A percentile compares a stretch with the other conserved stretches of the same genome.
These are phyloP conservation scores for Thelephora terrestris DNA, from an alignment of 1,284 basidiomycete species.

Conservation along the genomic window DNA sequence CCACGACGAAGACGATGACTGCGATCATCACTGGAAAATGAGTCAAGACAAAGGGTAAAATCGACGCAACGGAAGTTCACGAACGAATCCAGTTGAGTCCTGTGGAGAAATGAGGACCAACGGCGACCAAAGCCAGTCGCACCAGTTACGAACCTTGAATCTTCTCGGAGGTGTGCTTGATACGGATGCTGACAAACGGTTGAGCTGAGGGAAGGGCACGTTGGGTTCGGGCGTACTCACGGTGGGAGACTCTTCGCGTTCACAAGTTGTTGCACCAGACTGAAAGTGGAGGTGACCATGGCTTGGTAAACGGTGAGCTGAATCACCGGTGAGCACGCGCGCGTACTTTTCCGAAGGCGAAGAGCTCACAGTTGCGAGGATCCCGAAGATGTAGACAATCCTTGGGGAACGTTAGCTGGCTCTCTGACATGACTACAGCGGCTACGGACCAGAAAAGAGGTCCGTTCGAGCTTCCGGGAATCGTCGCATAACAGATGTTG, in stretches of 20 bases:
- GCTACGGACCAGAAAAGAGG: no score
- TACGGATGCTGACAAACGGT: slow-evolving; percentile 26
- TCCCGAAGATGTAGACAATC: slow-evolving; percentile 52
- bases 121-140: no score
- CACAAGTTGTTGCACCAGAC: slow-evolving; percentile 52
- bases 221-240: slow-evolving; percentile 10
- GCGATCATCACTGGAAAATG: slow-evolving; percentile 34
- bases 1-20: no score
- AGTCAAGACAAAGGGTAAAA: not conserved
- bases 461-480: no score
- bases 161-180: slow-evolving; percentile 51
- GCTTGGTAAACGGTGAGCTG: slow-evolving; percentile 53
- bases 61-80: slow-evolving; percentile 8
- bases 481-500: no score
- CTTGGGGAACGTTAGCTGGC: slow-evolving; percentile 22
- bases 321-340: not conserved
- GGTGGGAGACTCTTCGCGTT: slow-evolving; percentile 49
- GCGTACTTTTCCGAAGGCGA: no score
- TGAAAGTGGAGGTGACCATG: slow-evolving; percentile 62
- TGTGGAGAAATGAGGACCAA: no score
- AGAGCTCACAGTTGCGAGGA: slow-evolving; percentile 47
- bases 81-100: slow-evolving; percentile 43
- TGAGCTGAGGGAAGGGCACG: not conserved
- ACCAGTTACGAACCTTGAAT: slow-evolving; percentile 55
- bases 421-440: no score